Evolutionary conservation across 2,329 filamentous ascomycete species (phyloP).

Genomic region (Trichoderma harzianum): DNA sequence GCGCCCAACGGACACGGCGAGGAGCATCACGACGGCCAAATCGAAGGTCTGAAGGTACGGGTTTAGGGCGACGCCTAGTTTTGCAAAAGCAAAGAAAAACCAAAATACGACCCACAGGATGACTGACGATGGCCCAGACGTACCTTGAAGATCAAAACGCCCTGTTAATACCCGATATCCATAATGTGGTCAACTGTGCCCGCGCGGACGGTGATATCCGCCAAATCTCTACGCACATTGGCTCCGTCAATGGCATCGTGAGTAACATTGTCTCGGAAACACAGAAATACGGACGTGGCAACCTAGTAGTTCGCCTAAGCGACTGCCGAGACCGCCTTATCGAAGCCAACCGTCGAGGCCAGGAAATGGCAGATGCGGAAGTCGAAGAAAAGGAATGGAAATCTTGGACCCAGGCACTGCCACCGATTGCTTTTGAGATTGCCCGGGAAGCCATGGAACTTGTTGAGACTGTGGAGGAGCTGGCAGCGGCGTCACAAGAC

Average conservation of each 20-base stretch:
- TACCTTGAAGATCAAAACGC: constrained; percentile 83
- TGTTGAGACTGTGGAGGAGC: constrained; percentile 41
- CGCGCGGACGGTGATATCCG: constrained; percentile 61
- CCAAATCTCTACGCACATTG: constrained; percentile 67
- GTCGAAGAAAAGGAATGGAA: constrained; percentile 56
- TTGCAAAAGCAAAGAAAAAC: not conserved
- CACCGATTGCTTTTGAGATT: constrained; percentile 83
- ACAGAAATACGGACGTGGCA: constrained; percentile 51
- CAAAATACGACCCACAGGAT: not conserved
- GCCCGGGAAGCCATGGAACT: constrained; percentile 78
- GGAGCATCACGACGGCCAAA: constrained; percentile 38
- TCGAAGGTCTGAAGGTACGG: constrained; percentile 50
- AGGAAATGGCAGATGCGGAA: constrained; percentile 51
- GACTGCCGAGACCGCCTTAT: constrained; percentile 64
- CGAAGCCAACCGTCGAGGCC: constrained; percentile 59
- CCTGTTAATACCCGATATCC: constrained; percentile 73
- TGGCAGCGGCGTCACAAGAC: constrained; percentile 31
- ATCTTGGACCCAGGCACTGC: constrained; percentile 66
- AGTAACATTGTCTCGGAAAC: constrained; percentile 66
- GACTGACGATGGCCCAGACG: constrained; percentile 44
- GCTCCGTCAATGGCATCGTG: constrained; percentile 67
- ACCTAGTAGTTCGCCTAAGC: constrained; percentile 55
- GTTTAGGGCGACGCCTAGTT: constrained; percentile 20
- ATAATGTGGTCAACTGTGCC: constrained; percentile 72
- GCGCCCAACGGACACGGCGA: constrained; percentile 40